Evolutionary conservation across 805 yeast genomes (phyloP).

Genomic region (Candida broadrunensis): DNA sequence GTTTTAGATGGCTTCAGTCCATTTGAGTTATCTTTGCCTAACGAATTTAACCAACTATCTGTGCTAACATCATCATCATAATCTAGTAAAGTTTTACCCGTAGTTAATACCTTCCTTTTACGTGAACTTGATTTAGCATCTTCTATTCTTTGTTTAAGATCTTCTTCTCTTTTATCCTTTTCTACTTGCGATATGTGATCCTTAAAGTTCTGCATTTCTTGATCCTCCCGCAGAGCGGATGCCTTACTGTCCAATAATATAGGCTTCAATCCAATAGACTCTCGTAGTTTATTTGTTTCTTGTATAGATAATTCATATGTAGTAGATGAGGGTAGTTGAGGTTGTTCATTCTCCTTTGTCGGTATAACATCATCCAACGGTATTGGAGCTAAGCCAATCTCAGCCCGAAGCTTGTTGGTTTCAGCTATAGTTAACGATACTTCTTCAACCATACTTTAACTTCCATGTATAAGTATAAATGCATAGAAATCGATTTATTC

Average conservation of each 20-base stretch:
- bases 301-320: slow-evolving; percentile 34
- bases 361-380: slow-evolving; percentile 10
- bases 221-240: slow-evolving; percentile 5
- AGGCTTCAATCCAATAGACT: slow-evolving; percentile 52
- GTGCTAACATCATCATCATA: slow-evolving; percentile 27
- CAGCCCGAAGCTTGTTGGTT: slow-evolving; percentile 38
- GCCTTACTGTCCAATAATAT: slow-evolving; percentile 16
- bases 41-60: slow-evolving; percentile 40
- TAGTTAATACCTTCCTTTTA: slow-evolving; percentile 16
- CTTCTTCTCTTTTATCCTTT: slow-evolving; percentile 12
- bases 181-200: slow-evolving; percentile 10
- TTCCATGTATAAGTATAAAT: too few species aligned
- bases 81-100: slow-evolving; percentile 18
- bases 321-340: background rate
- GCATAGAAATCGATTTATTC: too few species aligned
- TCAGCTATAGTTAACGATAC: slow-evolving; percentile 37
- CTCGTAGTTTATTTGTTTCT: slow-evolving; percentile 55
- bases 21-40: slow-evolving; percentile 15
- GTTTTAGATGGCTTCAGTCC: background rate
- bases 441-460: slow-evolving; percentile 15
- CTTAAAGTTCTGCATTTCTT: slow-evolving; percentile 14
- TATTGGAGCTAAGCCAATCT: slow-evolving; percentile 40
- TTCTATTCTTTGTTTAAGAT: slow-evolving; percentile 11
- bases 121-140: slow-evolving; percentile 18
- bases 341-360: slow-evolving; percentile 1